Evolutionary conservation across 2,329 filamentous ascomycete genomes (phyloP), one percentile per base, ranked within the genome.

Genomic region (Endoconidiophora laricicola): DNA sequence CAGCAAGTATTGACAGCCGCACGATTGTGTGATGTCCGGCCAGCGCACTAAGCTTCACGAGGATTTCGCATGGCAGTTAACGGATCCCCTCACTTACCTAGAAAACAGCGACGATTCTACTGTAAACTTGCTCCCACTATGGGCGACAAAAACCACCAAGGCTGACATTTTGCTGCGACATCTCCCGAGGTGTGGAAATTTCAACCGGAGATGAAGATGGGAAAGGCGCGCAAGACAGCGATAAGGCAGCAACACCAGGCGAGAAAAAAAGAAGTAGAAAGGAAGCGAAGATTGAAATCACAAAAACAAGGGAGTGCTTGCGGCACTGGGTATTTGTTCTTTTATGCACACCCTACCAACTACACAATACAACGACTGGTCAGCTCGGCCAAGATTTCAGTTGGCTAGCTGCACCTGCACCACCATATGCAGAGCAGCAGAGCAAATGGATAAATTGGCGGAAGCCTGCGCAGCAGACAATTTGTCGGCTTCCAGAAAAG

Each of bases 101-200:
- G 75, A 72, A 66, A 90, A 83, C 62, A 79, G 76, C 56, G 79
- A 73, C 57, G 81, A 77, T 68, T 94, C 85, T 64, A 84, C 76
- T 64, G 80, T 74, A 62, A 94, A 74, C 68, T 82, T 81, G 72
- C 86, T 81, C 71, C 90, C 90, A 66, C 84, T 87, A 69, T 94
- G 88, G 74, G 86, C 87, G 63, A 94, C 81, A 71, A 86, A 85
- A 67, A 94, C 81, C 69, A 86, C 79, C 64, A 90, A 50, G 24
- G 37, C 39, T 22, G 52, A 29, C 47, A 53, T 48, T 22, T 42
- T 33, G 44, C 44, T 44, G 44, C 52, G 41, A 47, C 52, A 53
- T 53, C 47, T 47, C 52, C 52, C n/a, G 29, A 14, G 23, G 18
- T 23, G 36, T 41, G 23, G 23, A 29, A 10, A 36, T 38, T 39